Conservation (phyloP, 140 eudicot species). For the Ambrosia hybrid region DNA sequence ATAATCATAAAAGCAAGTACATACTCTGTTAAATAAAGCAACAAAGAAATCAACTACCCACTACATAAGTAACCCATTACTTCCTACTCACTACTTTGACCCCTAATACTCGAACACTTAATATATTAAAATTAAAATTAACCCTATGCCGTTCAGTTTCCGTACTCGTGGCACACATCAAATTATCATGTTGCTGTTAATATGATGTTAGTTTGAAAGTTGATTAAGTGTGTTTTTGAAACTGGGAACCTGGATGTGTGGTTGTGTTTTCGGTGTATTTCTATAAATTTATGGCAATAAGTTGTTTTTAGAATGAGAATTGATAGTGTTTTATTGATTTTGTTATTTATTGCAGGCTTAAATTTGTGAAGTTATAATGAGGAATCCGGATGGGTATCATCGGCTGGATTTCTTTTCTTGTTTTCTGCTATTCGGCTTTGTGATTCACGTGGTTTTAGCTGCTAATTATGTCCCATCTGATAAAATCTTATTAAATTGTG, state of each 20-base stretch:
- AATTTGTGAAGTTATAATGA: conserved; percentile 35
- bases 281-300: background rate
- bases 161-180: too few relatives aligned
- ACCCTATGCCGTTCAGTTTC: too few relatives aligned
- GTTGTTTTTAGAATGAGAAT: background rate
- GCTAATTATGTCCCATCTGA: conserved; percentile 68
- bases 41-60: too few relatives aligned
- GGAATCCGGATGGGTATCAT: conserved; percentile 24
- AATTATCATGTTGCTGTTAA: background rate
- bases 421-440: conserved; percentile 33
- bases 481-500: conserved; percentile 66
- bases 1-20: too few relatives aligned
- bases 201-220: conserved; percentile 6
- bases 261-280: background rate
- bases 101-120: too few relatives aligned
- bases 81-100: too few relatives aligned
- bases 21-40: too few relatives aligned
- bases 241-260: background rate
- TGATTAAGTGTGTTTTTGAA: background rate
- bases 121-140: too few relatives aligned
- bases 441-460: conserved; percentile 42
- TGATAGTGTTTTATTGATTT: background rate
- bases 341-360: background rate
- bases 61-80: too few relatives aligned
- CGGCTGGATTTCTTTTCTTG: conserved; percentile 15